Evolutionary conservation across 1,284 basidiomycete genomes (phyloP), one percentile per base, ranked within the genome.

Genomic region (Malassezia slooffiae): DNA sequence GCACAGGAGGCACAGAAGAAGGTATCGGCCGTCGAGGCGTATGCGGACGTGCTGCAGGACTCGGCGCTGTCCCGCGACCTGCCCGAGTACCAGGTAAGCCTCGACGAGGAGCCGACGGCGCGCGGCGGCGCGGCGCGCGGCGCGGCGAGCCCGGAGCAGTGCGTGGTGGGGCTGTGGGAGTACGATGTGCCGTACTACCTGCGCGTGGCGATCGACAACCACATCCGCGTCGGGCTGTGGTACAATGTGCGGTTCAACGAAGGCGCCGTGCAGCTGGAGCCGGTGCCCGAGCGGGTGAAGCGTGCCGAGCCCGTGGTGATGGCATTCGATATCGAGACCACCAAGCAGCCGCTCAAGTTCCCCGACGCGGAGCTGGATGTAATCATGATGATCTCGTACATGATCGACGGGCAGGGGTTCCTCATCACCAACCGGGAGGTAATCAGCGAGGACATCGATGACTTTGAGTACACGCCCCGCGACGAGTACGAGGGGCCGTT

Each of bases 341-440:
- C 90, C 1, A 99, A 99, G 72, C 85, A 88, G 35, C 93, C 93
- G 11, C 80, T 97, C 67, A 97, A 97, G 72, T 97, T 97, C 68
- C 93, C 93, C 1, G 93, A 97, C 73, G 84, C 88, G 57, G 80
- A 82, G 10, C 82, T 85, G 16, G 93, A 97, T 74, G 89, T 93
- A 68, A 87, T 99, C 61, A 97, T 99, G 91, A 99, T 99, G 93
- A 97, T 99, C 57, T 97, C 93, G 32, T 93, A 91, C 72, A 93
- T 93, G 87, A 75, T 93, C 26, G 88, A 93, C 67, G 88, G 87
- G 0, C 86, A 96, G 70, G 93, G 93, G 0, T 99, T 84, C 65
- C 78, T 99, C 51, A 96, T 99, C 70, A 96, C 89, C 16, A 97
- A 97, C 63, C 79, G 93, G 35, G 91, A 97, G 57, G 95, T 97